Evolutionary conservation across 163 green algal genomes (phyloP), one percentile per base, ranked within the genome.

Genomic region (Chlamydomonas reinhardtii): DNA sequence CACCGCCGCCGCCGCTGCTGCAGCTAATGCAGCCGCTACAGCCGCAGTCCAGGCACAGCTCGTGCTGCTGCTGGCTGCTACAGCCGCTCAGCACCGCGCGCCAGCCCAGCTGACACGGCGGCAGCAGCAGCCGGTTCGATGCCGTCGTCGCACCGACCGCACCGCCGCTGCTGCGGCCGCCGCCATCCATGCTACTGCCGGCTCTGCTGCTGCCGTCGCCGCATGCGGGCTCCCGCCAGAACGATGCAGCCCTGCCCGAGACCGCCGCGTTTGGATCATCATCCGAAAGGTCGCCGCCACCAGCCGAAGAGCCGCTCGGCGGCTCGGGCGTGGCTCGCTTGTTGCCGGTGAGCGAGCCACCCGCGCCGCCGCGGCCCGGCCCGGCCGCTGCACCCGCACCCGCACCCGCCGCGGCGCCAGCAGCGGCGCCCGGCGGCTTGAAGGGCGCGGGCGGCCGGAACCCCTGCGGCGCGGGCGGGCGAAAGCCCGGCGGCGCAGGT

Each of bases 401-500:
- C 65, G n/a, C n/a, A n/a, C 12, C 14, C n/a, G 14, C 14, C 43
- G 43, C 65, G 15, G n/a, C 65, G 14, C 65, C n/a, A 5, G 39
- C 66, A 43, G 0, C 31, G 22, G 31, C 32, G 31, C 17, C 19
- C 31, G 34, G 66, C 31, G 31, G 31, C 69, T 54, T 74, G 69
- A 74, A n/a, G 34, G 20, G 34, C 20, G 29, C 70, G 54, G 68
- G 66, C 78, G 64, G 34, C 43, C 31, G 68, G 68, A 52, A 73
- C 27, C 73, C 73, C 27, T 48, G 43, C 24, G 73, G 78, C n/a
- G 20, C 31, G 9, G 78, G 65, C 31, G 72, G 19, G 29, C 29
- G 56, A 12, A 85, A 85, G 9, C 78, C 78, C 32, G 48, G 34
- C 12, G 78, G 68, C 37, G 24, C 52, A 12, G 78, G 78, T 34